Evolutionary conservation across 2,329 filamentous ascomycete species (phyloP).

Genomic region (Ampelomyces quisqualis): DNA sequence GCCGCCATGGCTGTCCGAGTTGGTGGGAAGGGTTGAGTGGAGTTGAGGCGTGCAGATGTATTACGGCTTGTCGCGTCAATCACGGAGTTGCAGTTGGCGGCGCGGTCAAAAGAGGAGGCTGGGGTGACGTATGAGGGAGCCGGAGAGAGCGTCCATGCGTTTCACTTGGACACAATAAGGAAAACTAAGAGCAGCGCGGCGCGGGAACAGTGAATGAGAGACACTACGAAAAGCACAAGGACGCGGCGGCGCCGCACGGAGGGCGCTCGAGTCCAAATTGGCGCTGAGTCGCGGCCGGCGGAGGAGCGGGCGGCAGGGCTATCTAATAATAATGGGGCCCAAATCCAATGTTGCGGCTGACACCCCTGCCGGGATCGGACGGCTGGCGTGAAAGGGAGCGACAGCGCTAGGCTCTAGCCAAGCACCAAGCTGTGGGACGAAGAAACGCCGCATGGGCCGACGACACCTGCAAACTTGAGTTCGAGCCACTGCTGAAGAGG

Average conservation of each 20-base stretch:
- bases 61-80: slow-evolving; percentile 6
- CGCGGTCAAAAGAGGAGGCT: slow-evolving; percentile 16
- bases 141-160: slow-evolving; percentile 19
- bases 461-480: slow-evolving; percentile 17
- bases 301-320: slow-evolving; percentile 19
- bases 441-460: slow-evolving; percentile 12
- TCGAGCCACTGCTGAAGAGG: too few species aligned
- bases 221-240: slow-evolving; percentile 13
- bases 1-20: slow-evolving; percentile 44
- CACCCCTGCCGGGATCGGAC: slow-evolving; percentile 11
- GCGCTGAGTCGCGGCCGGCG: slow-evolving; percentile 19
- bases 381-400: slow-evolving; percentile 11
- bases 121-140: slow-evolving; percentile 32
- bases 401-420: slow-evolving; percentile 5
- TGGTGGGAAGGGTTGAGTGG: neutral
- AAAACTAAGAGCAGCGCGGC: slow-evolving; percentile 11
- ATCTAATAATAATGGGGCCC: slow-evolving; percentile 1
- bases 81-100: slow-evolving; percentile 1
- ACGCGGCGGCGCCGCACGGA: slow-evolving; percentile 35
- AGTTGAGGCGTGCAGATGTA: neutral
- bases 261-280: slow-evolving; percentile 19
- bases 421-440: neutral
- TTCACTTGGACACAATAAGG: slow-evolving; percentile 14
- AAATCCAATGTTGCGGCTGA: slow-evolving; percentile 6
- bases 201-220: slow-evolving; percentile 17